Percentiles rank a stretch among this genome's conserved stretches.
Evolutionary conservation across 2,329 filamentous ascomycete species (phyloP).

Genomic region (Emmonsia crescens): DNA sequence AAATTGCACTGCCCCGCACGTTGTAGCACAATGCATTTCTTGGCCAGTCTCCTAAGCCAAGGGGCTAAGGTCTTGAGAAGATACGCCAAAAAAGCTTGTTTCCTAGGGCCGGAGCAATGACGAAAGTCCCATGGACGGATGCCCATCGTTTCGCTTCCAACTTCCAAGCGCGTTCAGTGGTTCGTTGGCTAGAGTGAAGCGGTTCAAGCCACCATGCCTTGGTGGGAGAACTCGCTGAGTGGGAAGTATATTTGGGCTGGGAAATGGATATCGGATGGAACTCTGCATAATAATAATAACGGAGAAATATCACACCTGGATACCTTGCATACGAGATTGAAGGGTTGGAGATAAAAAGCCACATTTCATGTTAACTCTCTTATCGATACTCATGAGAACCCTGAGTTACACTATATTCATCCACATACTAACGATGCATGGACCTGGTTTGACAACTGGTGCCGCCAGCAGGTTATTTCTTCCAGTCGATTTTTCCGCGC

Average conservation of each 20-base stretch:
- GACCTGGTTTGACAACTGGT: not conserved
- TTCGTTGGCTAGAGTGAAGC: not conserved
- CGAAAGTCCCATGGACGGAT: not conserved
- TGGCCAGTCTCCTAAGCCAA: no score
- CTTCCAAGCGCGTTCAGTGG: not conserved
- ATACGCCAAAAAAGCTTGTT: not conserved
- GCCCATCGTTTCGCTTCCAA: not conserved
- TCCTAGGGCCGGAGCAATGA: not conserved
- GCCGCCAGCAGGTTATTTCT: not conserved
- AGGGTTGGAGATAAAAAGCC: not conserved
- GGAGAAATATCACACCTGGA: no score
- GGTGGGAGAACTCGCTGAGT: no score
- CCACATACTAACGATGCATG: not conserved
- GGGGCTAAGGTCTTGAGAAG: not conserved
- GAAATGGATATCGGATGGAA: no score
- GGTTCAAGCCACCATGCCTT: not conserved
- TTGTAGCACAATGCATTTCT: no score
- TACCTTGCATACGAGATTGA: no score
- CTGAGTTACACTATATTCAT: not conserved
- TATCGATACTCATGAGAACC: no score
- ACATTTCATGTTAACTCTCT: no score
- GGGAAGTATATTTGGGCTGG: not conserved
- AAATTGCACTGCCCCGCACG: no score
- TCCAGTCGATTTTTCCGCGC: not conserved
- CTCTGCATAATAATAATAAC: no score